phyloP scores from a whole-genome alignment of 352 stramenopile genomes.

The Phytophthora cryptogea region DNA sequence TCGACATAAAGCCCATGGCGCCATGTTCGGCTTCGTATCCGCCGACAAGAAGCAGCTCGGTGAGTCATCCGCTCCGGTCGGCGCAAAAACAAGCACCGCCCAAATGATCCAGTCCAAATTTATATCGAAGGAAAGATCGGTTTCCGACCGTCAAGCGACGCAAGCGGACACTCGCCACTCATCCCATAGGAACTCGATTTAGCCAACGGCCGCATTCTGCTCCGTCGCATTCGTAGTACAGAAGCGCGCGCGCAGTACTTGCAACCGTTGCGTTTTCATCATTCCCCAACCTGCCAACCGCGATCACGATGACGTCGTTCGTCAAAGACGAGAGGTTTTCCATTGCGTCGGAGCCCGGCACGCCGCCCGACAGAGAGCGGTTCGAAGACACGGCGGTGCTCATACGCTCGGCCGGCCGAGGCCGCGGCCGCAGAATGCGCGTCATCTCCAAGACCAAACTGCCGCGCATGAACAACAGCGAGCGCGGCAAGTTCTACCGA shows the following conservation, averaged over 20 bases:
- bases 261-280: conserved; percentile 11
- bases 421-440: conserved; percentile 27
- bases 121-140: conserved; percentile 2
- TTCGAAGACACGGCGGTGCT: conserved; percentile 21
- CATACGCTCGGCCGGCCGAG: conserved; percentile 13
- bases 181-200: background rate
- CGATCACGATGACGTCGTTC: conserved; percentile 11
- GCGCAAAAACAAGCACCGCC: no score
- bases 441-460: conserved; percentile 43
- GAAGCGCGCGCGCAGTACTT: background rate
- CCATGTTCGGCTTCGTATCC: background rate
- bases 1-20: background rate
- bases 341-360: conserved; percentile 3
- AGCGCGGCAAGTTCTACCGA: conserved; percentile 71
- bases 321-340: conserved; percentile 5
- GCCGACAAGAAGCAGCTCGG: background rate
- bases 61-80: background rate
- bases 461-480: conserved; percentile 70
- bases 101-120: no score
- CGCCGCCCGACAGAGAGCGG: background rate
- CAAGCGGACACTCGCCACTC: conserved; percentile 3
- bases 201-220: conserved; percentile 12
- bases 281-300: conserved; percentile 14
- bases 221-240: conserved; percentile 15
- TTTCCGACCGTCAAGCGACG: background rate